Evolutionary conservation across 495 filamentous ascomycete species (phyloP).

Genomic region (Xylaria longipes): DNA sequence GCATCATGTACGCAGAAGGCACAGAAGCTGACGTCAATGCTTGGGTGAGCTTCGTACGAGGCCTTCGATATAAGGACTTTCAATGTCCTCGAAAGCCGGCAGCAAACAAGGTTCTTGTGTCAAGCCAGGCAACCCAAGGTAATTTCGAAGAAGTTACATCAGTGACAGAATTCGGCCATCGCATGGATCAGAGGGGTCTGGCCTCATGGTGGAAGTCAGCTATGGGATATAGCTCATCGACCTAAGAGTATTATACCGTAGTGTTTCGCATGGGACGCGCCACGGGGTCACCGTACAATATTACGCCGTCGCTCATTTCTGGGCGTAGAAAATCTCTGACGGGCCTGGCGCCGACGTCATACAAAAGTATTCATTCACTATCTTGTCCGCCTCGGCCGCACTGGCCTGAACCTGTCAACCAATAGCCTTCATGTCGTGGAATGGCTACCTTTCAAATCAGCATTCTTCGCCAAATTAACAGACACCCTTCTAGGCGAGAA

Average conservation of each 20-base stretch:
- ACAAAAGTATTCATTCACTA: not conserved
- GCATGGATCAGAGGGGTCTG: constrained; percentile 39
- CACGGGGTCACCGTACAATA: not conserved
- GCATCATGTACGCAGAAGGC: constrained; percentile 80
- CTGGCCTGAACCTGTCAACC: not conserved
- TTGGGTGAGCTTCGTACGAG: constrained; percentile 37
- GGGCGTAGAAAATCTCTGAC: not conserved
- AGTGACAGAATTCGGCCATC: constrained; percentile 36
- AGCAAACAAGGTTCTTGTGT: constrained; percentile 5
- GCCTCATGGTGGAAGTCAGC: constrained; percentile 38
- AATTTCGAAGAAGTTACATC: constrained; percentile 37
- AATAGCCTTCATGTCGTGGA: not conserved
- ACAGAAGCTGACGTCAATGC: constrained; percentile 43
- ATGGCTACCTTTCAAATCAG: not conserved
- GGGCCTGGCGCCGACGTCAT: not conserved
- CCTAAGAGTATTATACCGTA: not conserved
- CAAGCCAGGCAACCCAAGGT: constrained; percentile 5
- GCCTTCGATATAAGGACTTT: constrained; percentile 41
- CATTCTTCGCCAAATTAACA: not conserved
- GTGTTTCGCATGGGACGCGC: not conserved
- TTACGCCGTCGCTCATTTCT: not conserved
- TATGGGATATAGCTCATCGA: constrained; percentile 31
- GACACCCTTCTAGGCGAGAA: constrained; percentile 4
- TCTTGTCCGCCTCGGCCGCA: not conserved
- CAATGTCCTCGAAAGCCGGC: constrained; percentile 36